Conservation (phyloP, 352 stramenopile genomes). For the Globisporangium radiosum region DNA sequence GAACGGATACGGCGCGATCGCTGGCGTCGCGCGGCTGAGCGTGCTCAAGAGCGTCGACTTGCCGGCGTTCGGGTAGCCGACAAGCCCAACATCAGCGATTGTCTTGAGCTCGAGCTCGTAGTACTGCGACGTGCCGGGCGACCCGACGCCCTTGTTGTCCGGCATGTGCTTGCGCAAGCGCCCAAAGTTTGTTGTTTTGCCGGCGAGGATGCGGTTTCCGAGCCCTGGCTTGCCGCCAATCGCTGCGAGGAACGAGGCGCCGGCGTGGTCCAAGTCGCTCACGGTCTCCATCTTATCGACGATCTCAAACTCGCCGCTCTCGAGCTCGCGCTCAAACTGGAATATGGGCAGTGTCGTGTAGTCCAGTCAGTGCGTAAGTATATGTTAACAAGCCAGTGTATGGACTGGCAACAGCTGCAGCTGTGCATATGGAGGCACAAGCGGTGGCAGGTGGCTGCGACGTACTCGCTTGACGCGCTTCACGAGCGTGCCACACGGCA, state of each 20-base stretch:
- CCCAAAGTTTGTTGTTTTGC: slow-evolving; percentile 78
- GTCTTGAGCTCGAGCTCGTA: slow-evolving; percentile 97
- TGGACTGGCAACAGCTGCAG: no score
- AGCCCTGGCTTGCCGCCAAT: slow-evolving; percentile 78
- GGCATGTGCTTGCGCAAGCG: slow-evolving; percentile 82
- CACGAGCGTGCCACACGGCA: slow-evolving; percentile 82
- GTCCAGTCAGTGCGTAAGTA: neutral
- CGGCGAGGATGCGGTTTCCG: slow-evolving; percentile 79
- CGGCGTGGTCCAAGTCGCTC: slow-evolving; percentile 69
- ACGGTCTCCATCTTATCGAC: slow-evolving; percentile 74
- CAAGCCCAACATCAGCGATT: slow-evolving; percentile 97
- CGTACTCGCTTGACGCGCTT: slow-evolving; percentile 79
- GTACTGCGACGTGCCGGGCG: slow-evolving; percentile 91
- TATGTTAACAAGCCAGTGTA: no score
- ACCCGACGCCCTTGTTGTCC: slow-evolving; percentile 75
- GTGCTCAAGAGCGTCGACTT: slow-evolving; percentile 95
- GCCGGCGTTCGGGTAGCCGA: slow-evolving; percentile 99
- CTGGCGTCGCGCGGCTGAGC: slow-evolving; percentile 89
- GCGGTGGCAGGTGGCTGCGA: neutral
- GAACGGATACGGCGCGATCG: slow-evolving; percentile 97
- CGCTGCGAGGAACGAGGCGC: slow-evolving; percentile 64
- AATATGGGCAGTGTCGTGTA: neutral
- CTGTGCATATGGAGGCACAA: neutral
- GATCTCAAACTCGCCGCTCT: slow-evolving; percentile 74
- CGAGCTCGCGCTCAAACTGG: slow-evolving; percentile 66